A percentile compares a stretch with the other conserved stretches of the same genome.
phyloP scores from a whole-genome alignment of 176 grass and related monocot species.

The Microstegium vimineum region DNA sequence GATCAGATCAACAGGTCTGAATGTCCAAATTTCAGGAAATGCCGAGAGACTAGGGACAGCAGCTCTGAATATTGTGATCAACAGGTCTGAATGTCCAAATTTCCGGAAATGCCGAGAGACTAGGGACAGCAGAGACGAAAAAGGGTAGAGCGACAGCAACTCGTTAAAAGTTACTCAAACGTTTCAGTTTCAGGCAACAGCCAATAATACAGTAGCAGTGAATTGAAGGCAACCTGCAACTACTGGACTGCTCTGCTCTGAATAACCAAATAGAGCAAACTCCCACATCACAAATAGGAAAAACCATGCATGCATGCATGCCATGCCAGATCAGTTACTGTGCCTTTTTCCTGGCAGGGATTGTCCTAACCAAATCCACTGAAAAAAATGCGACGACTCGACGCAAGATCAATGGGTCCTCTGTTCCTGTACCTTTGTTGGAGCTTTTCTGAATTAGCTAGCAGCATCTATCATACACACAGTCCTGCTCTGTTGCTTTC shows the following conservation, averaged over 20 bases:
- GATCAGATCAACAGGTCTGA: too few relatives aligned
- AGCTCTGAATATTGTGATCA: background rate
- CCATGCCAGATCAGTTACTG: background rate
- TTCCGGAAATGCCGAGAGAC: background rate
- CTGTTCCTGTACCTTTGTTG: background rate
- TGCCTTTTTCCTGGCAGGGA: conserved; percentile 24
- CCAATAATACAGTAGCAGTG: conserved; percentile 13
- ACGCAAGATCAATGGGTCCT: background rate
- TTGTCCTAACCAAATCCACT: background rate
- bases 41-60: background rate
- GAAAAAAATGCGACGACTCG: conserved; percentile 31
- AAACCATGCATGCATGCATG: too few relatives aligned
- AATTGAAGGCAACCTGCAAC: conserved; percentile 7
- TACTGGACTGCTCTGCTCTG: background rate
- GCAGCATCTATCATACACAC: background rate
- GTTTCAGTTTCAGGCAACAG: conserved; percentile 27
- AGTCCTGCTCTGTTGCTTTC: background rate
- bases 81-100: background rate
- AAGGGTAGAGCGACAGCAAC: background rate
- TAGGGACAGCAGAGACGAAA: background rate
- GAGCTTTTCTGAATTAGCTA: conserved; percentile 15
- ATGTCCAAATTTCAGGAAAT: conserved; percentile 12
- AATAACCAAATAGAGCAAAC: background rate
- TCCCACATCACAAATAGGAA: conserved; percentile 8
- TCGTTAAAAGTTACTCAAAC: background rate